phyloP scores from a whole-genome alignment of 2,329 filamentous ascomycete genomes.

The Incumbomyces delicatus region DNA sequence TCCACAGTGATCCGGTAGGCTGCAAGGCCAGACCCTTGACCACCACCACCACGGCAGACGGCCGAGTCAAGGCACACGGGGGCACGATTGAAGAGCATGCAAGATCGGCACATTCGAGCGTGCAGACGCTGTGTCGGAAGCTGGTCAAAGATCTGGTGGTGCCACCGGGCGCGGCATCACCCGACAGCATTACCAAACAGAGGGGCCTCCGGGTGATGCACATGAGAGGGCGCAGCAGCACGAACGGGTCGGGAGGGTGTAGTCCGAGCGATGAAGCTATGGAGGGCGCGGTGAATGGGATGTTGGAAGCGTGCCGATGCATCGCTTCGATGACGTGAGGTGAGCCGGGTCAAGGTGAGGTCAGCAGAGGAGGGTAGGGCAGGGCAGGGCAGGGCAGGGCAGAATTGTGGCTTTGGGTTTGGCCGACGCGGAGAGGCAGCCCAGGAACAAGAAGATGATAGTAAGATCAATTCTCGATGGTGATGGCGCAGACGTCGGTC shows the following conservation, averaged over 20 bases:
- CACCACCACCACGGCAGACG: background rate
- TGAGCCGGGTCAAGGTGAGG: too few species aligned
- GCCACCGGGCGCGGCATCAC: background rate
- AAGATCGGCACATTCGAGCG: background rate
- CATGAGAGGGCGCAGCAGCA: constrained; percentile 1
- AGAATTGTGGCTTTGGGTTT: too few species aligned
- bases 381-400: too few species aligned
- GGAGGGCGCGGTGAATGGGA: background rate
- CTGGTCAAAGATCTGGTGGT: constrained; percentile 1
- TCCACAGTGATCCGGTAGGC: constrained; percentile 3
- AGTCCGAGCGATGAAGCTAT: background rate
- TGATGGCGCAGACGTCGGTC: too few species aligned
- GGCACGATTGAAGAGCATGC: background rate
- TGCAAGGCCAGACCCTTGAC: background rate
- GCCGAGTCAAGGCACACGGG: background rate
- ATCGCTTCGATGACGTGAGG: background rate
- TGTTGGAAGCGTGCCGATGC: constrained; percentile 3
- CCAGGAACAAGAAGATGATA: too few species aligned
- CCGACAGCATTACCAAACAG: background rate
- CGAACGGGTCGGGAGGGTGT: background rate
- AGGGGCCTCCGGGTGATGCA: background rate
- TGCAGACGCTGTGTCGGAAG: background rate
- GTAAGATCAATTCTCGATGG: too few species aligned
- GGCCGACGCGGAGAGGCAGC: too few species aligned
- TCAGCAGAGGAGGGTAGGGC: too few species aligned